Base-by-base conservation (phyloP, 768 basidiomycete genomes). In the Austroboletus eburneus region DNA sequence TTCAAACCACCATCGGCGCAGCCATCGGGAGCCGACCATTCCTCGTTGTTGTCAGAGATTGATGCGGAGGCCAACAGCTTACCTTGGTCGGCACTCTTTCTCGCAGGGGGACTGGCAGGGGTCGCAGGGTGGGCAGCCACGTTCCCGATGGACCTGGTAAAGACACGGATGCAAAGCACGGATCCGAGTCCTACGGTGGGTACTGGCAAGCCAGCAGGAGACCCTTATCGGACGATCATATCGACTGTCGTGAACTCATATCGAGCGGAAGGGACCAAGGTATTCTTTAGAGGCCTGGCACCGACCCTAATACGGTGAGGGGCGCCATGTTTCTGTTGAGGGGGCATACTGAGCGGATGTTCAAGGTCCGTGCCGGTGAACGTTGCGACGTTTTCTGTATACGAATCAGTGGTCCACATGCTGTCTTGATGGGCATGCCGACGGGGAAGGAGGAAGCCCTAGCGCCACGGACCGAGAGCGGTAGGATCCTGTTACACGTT, bases 91-190 rank as follows among this genome's bases (percentile, higher is more conserved):
- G 75, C 76, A 16, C 69, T 90, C 42, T 75, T 91, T 43, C 35
- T 83, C 17, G 87, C 89, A 4, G 90, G 89, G 18, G 91, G 80
- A 2, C 59, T 84, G 0, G 91, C 91, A 0, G 91, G 90, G 5
- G 66, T 87, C 16, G 76, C 76, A 9, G 87, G 87, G 9, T 94
- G 91, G 91, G 30, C 82, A 0, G 73, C 71, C 3, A 94, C 91
- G 1, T 96, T 95, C 63, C 90, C 91, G 2, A 72, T 92, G 45
- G 92, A 96, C 58, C 86, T 92, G 3, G 75, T 94, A 50, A 95
- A 96, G 69, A 94, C 93, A 13, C 80, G 91, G 5, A 79, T 93
- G 56, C 92, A 96, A 64, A 79, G 79, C 40, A 62, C 54, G 21
- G 45, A 61, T 2, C 44, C 50, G n/a, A 17, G 21, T 14, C 33